Percentiles rank a stretch among this genome's conserved stretches.
These are phyloP conservation scores for Porphyra umbilicalis DNA, from an alignment of 31 red algal genomes.

Conservation along the genomic window DNA sequence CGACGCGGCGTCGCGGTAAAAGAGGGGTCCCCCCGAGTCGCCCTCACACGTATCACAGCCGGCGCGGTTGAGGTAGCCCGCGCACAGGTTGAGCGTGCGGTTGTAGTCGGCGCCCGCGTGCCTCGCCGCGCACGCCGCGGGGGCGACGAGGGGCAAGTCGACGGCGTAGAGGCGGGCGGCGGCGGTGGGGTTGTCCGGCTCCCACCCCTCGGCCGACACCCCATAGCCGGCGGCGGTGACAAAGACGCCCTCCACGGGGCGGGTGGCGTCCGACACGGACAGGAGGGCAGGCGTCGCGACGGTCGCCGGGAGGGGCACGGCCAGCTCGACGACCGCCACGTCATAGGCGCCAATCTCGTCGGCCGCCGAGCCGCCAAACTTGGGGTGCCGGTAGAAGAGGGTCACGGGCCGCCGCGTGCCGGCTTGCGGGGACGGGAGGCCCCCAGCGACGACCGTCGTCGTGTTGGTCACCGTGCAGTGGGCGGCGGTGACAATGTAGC, in stretches of 20 bases:
- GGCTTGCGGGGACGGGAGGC: neutral
- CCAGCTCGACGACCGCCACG: neutral
- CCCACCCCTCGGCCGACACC: neutral
- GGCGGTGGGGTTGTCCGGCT: neutral
- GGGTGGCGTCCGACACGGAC: neutral
- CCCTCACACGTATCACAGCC: neutral
- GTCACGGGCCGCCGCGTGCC: neutral
- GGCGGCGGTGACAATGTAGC: neutral
- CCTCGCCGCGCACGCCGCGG: neutral
- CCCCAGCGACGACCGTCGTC: neutral
- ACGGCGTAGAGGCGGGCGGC: neutral
- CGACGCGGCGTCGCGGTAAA: neutral
- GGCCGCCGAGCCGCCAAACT: neutral
- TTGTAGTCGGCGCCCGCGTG: neutral
- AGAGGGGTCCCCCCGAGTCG: neutral
- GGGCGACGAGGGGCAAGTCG: neutral
- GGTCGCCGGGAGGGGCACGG: neutral
- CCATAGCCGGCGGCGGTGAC: neutral
- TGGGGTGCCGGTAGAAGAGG: neutral
- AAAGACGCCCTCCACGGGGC: neutral
- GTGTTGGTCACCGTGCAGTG: neutral
- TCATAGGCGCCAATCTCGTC: neutral
- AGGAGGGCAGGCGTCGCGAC: neutral
- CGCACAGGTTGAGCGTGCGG: neutral
- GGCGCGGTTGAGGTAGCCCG: neutral